Conservation (phyloP, 108 stramenopile genomes). For the Chaetoceros tenuissimus region DNA sequence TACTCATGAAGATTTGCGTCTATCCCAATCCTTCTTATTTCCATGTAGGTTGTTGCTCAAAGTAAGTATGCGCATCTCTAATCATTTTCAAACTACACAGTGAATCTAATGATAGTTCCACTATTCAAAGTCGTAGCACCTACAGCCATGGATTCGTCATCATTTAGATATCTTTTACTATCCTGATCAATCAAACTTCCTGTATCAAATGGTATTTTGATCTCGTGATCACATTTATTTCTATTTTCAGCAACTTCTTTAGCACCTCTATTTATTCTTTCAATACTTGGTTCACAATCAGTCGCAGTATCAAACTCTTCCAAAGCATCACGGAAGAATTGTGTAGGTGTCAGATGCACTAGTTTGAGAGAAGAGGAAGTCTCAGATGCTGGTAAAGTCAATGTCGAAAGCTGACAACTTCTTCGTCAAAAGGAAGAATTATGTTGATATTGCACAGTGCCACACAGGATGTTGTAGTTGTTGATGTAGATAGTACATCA, state of each 20-base stretch:
- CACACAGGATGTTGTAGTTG: too few relatives aligned
- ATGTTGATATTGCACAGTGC: too few relatives aligned
- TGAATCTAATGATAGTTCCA: conserved; percentile 18
- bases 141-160: conserved; percentile 10
- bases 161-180: neutral
- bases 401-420: conserved; percentile 60
- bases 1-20: conserved; percentile 4
- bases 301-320: conserved; percentile 79
- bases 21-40: conserved; percentile 50
- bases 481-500: too few relatives aligned
- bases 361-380: conserved; percentile 48
- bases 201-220: neutral
- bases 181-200: neutral
- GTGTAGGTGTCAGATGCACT: conserved; percentile 57
- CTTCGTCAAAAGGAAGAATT: conserved; percentile 53
- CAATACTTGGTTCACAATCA: conserved; percentile 73
- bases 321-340: conserved; percentile 55
- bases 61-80: conserved; percentile 73
- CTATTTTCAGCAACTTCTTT: conserved; percentile 35
- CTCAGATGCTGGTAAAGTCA: conserved; percentile 75
- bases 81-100: conserved; percentile 80
- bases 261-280: conserved; percentile 52
- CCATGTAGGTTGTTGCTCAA: conserved; percentile 54
- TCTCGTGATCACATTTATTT: conserved; percentile 8
- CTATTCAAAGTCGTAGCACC: neutral